Evolutionary conservation across 257 asterid species (phyloP).

Genomic region (Parsonsia alboflavescens): DNA sequence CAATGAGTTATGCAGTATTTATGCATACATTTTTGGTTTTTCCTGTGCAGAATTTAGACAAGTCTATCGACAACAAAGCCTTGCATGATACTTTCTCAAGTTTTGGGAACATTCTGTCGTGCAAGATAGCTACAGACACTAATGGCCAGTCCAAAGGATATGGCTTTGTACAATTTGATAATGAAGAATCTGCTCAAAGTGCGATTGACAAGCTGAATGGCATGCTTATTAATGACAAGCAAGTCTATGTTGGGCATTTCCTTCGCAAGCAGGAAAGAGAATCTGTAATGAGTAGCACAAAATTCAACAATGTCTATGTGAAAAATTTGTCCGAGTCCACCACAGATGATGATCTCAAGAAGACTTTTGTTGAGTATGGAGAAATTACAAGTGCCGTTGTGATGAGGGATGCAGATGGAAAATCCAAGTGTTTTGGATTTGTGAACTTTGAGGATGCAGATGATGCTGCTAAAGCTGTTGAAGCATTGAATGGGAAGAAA

Average conservation of each 20-base stretch:
- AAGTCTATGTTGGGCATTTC: constrained; percentile 47
- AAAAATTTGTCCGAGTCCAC: constrained; percentile 45
- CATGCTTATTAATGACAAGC: constrained; percentile 49
- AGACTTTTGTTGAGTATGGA: constrained; percentile 45
- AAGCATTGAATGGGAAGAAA: constrained; percentile 43
- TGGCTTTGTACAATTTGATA: constrained; percentile 55
- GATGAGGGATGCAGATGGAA: constrained; percentile 54
- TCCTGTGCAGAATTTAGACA: constrained; percentile 48
- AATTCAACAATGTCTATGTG: constrained; percentile 52
- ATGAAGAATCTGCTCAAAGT: constrained; percentile 47
- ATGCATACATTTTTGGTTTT: background rate
- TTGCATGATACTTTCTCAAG: constrained; percentile 47
- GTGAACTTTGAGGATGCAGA: constrained; percentile 52
- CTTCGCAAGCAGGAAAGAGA: constrained; percentile 53
- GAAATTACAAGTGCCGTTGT: constrained; percentile 49
- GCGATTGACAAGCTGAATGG: constrained; percentile 54
- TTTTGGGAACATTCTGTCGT: constrained; percentile 53
- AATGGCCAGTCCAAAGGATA: constrained; percentile 46
- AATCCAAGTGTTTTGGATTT: constrained; percentile 53
- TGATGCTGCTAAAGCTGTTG: constrained; percentile 53
- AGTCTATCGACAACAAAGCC: constrained; percentile 48
- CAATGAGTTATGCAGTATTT: background rate
- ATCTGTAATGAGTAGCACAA: constrained; percentile 17
- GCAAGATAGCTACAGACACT: constrained; percentile 55
- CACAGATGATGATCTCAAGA: constrained; percentile 46